These are phyloP conservation scores for Meripilus lineatus DNA, from an alignment of 1,284 basidiomycete genomes.

Conservation along the genomic window DNA sequence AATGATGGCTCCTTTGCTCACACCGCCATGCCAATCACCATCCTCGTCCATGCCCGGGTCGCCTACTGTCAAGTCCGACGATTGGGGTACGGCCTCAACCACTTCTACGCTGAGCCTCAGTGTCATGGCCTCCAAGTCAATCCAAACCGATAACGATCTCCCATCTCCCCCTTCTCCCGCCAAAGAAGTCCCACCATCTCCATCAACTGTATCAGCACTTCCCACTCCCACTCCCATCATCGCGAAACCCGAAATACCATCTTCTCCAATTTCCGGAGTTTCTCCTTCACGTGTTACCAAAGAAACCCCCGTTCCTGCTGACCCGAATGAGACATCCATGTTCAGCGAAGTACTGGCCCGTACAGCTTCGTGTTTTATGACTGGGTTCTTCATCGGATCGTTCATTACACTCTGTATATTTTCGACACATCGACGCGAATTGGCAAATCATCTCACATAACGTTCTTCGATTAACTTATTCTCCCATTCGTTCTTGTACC, in stretches of 20 bases:
- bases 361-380: slow-evolving; percentile 31
- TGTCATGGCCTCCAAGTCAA: slow-evolving; percentile 4
- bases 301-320: too few relatives aligned
- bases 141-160: slow-evolving; percentile 5
- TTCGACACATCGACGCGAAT: slow-evolving; percentile 28
- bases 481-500: background rate
- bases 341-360: slow-evolving; percentile 23
- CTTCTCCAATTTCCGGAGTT: too few relatives aligned
- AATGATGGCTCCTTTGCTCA: slow-evolving; percentile 7
- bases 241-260: too few relatives aligned
- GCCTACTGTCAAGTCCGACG: background rate
- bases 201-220: background rate
- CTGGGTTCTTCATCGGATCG: slow-evolving; percentile 33
- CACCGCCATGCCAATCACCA: background rate
- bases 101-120: slow-evolving; percentile 3
- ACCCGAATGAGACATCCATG: slow-evolving; percentile 6
- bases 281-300: too few relatives aligned
- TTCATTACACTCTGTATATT: slow-evolving; percentile 32
- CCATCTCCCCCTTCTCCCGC: background rate
- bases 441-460: slow-evolving; percentile 30
- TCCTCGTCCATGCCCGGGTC: background rate
- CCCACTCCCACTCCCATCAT: too few relatives aligned
- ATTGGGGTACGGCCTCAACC: slow-evolving; percentile 6
- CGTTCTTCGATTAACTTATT: background rate
- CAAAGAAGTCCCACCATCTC: background rate